Evolutionary conservation across 306 rosid species (phyloP).

Genomic region (Dicorynia guianensis): DNA sequence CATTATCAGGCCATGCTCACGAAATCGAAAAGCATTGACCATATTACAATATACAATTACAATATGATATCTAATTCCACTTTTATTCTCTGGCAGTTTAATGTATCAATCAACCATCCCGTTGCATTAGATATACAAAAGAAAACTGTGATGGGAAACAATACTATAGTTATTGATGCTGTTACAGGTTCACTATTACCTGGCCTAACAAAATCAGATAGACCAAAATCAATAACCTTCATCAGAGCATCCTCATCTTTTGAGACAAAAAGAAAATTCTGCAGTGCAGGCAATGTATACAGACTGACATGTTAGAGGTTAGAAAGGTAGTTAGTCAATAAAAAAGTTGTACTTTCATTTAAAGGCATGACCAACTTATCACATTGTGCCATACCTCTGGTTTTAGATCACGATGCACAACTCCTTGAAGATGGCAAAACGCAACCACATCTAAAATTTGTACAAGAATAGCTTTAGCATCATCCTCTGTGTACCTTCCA

Average conservation of each 20-base stretch:
- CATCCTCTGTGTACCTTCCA: constrained; percentile 93
- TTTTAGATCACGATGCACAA: constrained; percentile 94
- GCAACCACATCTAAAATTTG: constrained; percentile 87
- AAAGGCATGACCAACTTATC: constrained; percentile 34
- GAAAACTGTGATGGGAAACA: constrained; percentile 6
- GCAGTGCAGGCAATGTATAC: constrained; percentile 48
- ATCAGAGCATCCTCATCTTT: constrained; percentile 75
- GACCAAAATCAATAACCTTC: constrained; percentile 97
- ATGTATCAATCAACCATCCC: constrained; percentile 29
- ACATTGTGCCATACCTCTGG: constrained; percentile 75
- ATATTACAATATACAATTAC: constrained; percentile 18
- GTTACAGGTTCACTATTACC: constrained; percentile 55
- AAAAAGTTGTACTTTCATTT: constrained; percentile 9
- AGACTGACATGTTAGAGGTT: constrained; percentile 27
- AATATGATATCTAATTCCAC: constrained; percentile 9
- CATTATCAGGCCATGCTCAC: not conserved
- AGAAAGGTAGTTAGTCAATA: constrained; percentile 21
- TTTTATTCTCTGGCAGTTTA: constrained; percentile 28
- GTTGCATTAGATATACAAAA: constrained; percentile 3
- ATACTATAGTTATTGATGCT: constrained; percentile 17
- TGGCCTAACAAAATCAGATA: constrained; percentile 91
- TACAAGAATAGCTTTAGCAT: constrained; percentile 83
- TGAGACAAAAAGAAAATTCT: constrained; percentile 91
- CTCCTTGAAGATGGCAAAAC: constrained; percentile 94
- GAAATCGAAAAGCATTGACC: constrained; percentile 10